Evolutionary conservation across 345 rosid genomes (phyloP).

Genomic region (Linum tenue): DNA sequence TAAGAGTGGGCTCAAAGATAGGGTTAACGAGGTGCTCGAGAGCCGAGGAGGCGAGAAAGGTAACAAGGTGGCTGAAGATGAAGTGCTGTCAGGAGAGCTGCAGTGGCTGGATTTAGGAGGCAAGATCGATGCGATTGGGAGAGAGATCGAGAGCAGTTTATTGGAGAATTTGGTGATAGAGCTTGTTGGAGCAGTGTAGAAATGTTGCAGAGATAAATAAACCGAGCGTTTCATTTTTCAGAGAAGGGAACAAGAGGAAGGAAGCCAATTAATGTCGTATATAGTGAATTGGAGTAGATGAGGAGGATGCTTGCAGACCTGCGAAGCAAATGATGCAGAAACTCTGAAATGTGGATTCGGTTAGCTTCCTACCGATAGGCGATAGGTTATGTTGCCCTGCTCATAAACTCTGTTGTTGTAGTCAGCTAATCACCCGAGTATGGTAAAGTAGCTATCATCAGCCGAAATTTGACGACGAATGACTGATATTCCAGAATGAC

Average conservation of each 20-base stretch:
- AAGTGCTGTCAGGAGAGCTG: constrained; percentile 25
- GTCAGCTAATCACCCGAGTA: too few relatives aligned
- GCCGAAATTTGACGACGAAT: too few relatives aligned
- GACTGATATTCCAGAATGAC: too few relatives aligned
- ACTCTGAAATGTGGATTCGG: too few relatives aligned
- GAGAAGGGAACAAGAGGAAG: background rate
- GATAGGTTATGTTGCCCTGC: too few relatives aligned
- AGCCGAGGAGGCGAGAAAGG: constrained; percentile 33
- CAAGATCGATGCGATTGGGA: background rate
- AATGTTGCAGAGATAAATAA: constrained; percentile 4
- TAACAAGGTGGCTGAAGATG: constrained; percentile 30
- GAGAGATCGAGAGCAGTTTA: constrained; percentile 2
- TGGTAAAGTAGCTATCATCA: too few relatives aligned
- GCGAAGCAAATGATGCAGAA: background rate
- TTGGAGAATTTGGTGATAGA: constrained; percentile 29
- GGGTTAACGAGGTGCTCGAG: constrained; percentile 31
- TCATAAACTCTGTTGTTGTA: too few relatives aligned
- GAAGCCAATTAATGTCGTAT: background rate
- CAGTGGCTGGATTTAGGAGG: constrained; percentile 10
- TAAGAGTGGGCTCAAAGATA: constrained; percentile 33
- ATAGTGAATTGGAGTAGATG: background rate
- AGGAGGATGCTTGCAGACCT: background rate
- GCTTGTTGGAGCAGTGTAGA: constrained; percentile 30
- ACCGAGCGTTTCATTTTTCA: background rate
- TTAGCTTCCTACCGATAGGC: too few relatives aligned